Evolutionary conservation across 2,329 filamentous ascomycete species (phyloP).

Genomic region (Myriosclerotinia scirpicola): DNA sequence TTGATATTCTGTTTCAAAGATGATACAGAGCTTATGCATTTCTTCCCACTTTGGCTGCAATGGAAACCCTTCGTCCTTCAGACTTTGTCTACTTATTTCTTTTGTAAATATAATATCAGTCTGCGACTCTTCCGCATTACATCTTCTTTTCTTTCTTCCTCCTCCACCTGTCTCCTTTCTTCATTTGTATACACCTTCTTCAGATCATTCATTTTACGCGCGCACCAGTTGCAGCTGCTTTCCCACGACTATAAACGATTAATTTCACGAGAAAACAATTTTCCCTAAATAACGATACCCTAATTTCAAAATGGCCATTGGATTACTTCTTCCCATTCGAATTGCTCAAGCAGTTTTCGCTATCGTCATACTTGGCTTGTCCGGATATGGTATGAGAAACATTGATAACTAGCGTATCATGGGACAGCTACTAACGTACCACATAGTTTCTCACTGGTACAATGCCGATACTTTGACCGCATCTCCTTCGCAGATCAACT

Average conservation of each 20-base stretch:
- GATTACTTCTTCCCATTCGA: constrained; percentile 47
- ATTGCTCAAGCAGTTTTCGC: constrained; percentile 48
- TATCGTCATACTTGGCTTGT: constrained; percentile 50
- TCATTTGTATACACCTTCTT: constrained; percentile 20
- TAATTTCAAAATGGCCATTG: constrained; percentile 43
- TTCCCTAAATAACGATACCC: background rate
- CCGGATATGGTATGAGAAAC: constrained; percentile 48
- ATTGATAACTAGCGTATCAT: background rate
- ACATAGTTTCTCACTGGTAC: constrained; percentile 60
- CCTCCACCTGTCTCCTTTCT: constrained; percentile 20
- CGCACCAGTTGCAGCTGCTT: constrained; percentile 33
- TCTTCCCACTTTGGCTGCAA: constrained; percentile 14
- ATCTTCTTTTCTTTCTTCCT: constrained; percentile 10
- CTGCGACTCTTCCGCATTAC: constrained; percentile 9
- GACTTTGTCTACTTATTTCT: constrained; percentile 21
- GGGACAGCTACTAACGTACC: constrained; percentile 28
- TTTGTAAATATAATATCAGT: constrained; percentile 17
- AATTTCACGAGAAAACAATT: constrained; percentile 17
- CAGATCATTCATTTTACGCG: constrained; percentile 27
- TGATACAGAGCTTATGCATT: constrained; percentile 18
- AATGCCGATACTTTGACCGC: constrained; percentile 53
- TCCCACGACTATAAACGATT: constrained; percentile 10
- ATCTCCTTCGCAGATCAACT: constrained; percentile 58
- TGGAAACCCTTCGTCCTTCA: constrained; percentile 16
- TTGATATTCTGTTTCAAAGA: constrained; percentile 24